Evolutionary conservation across 768 basidiomycete species (phyloP).

Genomic region (Pisolithus marmoratus): DNA sequence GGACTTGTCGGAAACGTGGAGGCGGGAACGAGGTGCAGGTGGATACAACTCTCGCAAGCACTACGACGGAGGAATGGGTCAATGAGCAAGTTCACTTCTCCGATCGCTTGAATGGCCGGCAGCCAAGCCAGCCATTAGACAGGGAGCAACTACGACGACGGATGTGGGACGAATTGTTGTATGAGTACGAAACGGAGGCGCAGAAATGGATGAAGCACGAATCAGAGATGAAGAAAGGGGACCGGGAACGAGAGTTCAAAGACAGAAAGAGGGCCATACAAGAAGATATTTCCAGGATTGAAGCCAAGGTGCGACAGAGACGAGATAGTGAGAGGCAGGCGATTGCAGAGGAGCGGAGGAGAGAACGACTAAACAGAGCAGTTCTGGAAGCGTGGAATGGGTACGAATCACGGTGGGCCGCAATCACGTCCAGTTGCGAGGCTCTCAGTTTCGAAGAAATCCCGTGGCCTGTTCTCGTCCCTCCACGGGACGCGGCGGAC

Average conservation of each 20-base stretch:
- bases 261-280: slow-evolving; percentile 41
- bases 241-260: slow-evolving; percentile 40
- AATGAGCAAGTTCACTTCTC: slow-evolving; percentile 42
- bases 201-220: slow-evolving; percentile 50
- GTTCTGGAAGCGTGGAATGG: slow-evolving; percentile 51
- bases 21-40: slow-evolving; percentile 47
- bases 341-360: slow-evolving; percentile 43
- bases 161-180: slow-evolving; percentile 48
- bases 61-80: slow-evolving; percentile 63
- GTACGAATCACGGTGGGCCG: slow-evolving; percentile 66
- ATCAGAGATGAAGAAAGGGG: slow-evolving; percentile 39
- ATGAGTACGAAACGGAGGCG: slow-evolving; percentile 46
- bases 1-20: slow-evolving; percentile 33
- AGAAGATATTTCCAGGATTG: slow-evolving; percentile 51
- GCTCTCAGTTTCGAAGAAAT: slow-evolving; percentile 53
- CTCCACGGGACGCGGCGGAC: slow-evolving; percentile 41
- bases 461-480: slow-evolving; percentile 61
- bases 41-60: slow-evolving; percentile 38
- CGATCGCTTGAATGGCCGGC: slow-evolving; percentile 23
- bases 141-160: slow-evolving; percentile 31
- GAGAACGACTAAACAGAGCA: slow-evolving; percentile 37
- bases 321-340: slow-evolving; percentile 44
- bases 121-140: slow-evolving; percentile 20
- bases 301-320: slow-evolving; percentile 45
- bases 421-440: slow-evolving; percentile 40